Percentiles rank a stretch among this genome's conserved stretches.
phyloP scores from a whole-genome alignment of 176 grass and related monocot species.

The Triticum dicoccoides region DNA sequence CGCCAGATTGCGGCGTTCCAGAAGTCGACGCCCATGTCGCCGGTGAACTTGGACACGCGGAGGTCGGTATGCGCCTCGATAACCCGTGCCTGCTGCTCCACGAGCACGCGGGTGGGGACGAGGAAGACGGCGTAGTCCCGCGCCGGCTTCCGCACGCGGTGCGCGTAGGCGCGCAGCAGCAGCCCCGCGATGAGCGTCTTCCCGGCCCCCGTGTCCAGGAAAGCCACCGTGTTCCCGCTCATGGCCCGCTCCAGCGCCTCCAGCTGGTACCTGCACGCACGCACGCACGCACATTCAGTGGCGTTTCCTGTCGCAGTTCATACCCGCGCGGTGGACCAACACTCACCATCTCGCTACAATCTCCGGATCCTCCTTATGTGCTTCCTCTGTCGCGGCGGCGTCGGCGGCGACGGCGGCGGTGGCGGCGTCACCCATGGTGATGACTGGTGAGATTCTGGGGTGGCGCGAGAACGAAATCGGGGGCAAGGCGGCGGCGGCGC shows the following conservation, averaged over 20 bases:
- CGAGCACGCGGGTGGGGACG: constrained; percentile 74
- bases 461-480: neutral
- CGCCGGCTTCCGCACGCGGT: constrained; percentile 47
- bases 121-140: constrained; percentile 62
- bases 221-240: constrained; percentile 62
- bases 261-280: constrained; percentile 60
- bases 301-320: neutral
- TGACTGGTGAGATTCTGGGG: neutral
- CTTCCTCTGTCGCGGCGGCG: neutral
- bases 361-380: constrained; percentile 4
- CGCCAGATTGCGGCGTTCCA: constrained; percentile 48
- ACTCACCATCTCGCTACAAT: constrained; percentile 40
- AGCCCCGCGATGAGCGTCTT: constrained; percentile 90
- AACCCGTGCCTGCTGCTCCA: constrained; percentile 69
- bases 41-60: constrained; percentile 56
- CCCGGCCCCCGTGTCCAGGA: constrained; percentile 72
- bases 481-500: neutral
- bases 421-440: neutral
- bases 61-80: constrained; percentile 63
- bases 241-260: constrained; percentile 83
- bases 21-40: constrained; percentile 68
- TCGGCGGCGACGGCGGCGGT: neutral
- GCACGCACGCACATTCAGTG: neutral
- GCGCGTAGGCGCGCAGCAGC: constrained; percentile 58
- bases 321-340: neutral